Percentiles rank a stretch among this genome's conserved stretches.
These are phyloP conservation scores for Corynascus novoguineensis DNA, from an alignment of 495 filamentous ascomycete genomes.

Conservation along the genomic window DNA sequence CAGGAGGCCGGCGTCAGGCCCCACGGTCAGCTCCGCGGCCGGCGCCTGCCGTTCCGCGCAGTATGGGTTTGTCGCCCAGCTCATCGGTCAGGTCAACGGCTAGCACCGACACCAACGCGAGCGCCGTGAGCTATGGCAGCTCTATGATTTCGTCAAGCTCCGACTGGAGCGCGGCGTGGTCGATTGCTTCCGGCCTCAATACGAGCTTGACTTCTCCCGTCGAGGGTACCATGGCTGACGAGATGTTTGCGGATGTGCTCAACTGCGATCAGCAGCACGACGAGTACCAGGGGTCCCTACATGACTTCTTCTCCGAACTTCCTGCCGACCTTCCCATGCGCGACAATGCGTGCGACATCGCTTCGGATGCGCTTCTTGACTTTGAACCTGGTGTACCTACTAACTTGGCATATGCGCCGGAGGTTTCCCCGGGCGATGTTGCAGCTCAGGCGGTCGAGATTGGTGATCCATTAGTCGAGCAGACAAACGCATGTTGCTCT, in stretches of 20 bases:
- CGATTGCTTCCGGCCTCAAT: slow-evolving; percentile 27
- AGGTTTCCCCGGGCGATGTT: slow-evolving; percentile 32
- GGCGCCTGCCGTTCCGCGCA: slow-evolving; percentile 16
- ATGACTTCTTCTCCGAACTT: slow-evolving; percentile 34
- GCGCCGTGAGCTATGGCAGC: slow-evolving; percentile 30
- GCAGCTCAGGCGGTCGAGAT: slow-evolving; percentile 8
- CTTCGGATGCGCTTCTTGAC: slow-evolving; percentile 26
- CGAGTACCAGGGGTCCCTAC: slow-evolving; percentile 12
- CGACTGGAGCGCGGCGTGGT: slow-evolving; percentile 34
- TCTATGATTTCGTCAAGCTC: slow-evolving; percentile 34
- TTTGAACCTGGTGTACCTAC: slow-evolving; percentile 26
- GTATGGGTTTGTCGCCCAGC: slow-evolving; percentile 35
- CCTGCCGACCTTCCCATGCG: slow-evolving; percentile 28
- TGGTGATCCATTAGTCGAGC: slow-evolving; percentile 14
- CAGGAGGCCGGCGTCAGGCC: slow-evolving; percentile 20
- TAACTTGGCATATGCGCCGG: slow-evolving; percentile 25
- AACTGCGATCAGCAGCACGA: slow-evolving; percentile 15
- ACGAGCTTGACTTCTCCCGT: slow-evolving; percentile 31
- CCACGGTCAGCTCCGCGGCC: slow-evolving; percentile 21
- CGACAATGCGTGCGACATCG: slow-evolving; percentile 10
- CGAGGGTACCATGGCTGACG: slow-evolving; percentile 22
- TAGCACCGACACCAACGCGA: slow-evolving; percentile 31
- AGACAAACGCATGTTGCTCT: slow-evolving; percentile 22
- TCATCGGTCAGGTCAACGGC: slow-evolving; percentile 37
- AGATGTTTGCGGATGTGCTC: slow-evolving; percentile 20